A percentile compares a stretch with the other conserved stretches of the same genome.
These are phyloP conservation scores for Cladosporium sp. DNA, from an alignment of 2,329 filamentous ascomycete genomes.

Conservation along the genomic window DNA sequence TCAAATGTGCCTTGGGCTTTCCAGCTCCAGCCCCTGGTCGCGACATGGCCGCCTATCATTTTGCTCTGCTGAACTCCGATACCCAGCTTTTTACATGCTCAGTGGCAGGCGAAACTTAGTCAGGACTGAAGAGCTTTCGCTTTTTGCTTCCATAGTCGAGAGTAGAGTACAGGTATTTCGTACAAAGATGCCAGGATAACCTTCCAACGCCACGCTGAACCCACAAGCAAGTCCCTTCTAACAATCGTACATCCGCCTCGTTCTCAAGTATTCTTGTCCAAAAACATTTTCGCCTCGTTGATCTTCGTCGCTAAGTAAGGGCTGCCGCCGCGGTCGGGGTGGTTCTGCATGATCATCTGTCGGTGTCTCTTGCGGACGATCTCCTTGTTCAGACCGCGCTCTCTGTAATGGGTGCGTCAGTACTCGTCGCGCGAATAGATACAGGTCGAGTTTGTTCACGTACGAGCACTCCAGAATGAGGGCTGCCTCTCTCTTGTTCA, in stretches of 20 bases:
- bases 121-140: neutral
- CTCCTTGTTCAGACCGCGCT: conserved; percentile 81
- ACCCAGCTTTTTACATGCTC: too few species aligned
- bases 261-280: conserved; percentile 60
- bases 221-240: conserved; percentile 1
- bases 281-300: conserved; percentile 94
- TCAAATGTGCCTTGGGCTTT: too few species aligned
- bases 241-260: neutral
- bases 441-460: conserved; percentile 22
- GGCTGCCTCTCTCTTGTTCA: conserved; percentile 86
- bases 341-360: conserved; percentile 93
- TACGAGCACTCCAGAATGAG: conserved; percentile 89
- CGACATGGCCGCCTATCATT: too few species aligned
- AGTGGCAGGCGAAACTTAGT: neutral
- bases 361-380: conserved; percentile 94
- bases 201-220: conserved; percentile 11
- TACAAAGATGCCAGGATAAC: conserved; percentile 10
- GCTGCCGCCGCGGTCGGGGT: conserved; percentile 93
- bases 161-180: conserved; percentile 6
- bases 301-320: conserved; percentile 96
- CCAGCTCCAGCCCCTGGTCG: too few species aligned
- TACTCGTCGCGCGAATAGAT: neutral
- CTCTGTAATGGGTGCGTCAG: conserved; percentile 47
- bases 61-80: too few species aligned
- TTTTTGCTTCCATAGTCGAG: conserved; percentile 6